Evolutionary conservation across 768 basidiomycete species (phyloP).

Genomic region (Pulveroboletus sp.): DNA sequence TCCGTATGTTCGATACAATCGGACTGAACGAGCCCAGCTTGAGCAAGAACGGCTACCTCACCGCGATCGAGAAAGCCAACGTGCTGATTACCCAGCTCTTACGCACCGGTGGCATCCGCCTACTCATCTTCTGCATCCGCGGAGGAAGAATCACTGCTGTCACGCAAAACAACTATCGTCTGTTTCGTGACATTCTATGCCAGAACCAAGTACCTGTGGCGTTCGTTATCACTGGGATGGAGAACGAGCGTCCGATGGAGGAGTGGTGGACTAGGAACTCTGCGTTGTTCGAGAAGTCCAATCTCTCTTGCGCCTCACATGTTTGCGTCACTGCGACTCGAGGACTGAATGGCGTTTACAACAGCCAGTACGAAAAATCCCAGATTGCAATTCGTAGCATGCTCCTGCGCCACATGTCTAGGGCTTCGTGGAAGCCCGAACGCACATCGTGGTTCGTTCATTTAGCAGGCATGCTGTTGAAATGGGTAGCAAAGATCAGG

Average conservation of each 20-base stretch:
- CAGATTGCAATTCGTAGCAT: slow-evolving; percentile 20
- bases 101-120: slow-evolving; percentile 24
- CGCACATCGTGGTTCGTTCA: slow-evolving; percentile 19
- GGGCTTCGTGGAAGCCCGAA: slow-evolving; percentile 20
- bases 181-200: slow-evolving; percentile 28
- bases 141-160: slow-evolving; percentile 27
- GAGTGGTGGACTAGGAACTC: slow-evolving; percentile 33
- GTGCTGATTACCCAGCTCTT: slow-evolving; percentile 30
- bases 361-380: slow-evolving; percentile 31
- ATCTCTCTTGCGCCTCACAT: slow-evolving; percentile 26
- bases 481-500: slow-evolving; percentile 15
- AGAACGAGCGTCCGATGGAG: slow-evolving; percentile 30
- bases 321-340: slow-evolving; percentile 38
- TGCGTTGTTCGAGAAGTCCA: slow-evolving; percentile 19
- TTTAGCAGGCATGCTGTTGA: slow-evolving; percentile 18
- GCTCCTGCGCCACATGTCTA: slow-evolving; percentile 18
- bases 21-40: slow-evolving; percentile 29
- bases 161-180: slow-evolving; percentile 24
- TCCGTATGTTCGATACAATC: slow-evolving; percentile 31
- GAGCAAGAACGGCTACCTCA: slow-evolving; percentile 18
- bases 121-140: slow-evolving; percentile 33
- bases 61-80: slow-evolving; percentile 28
- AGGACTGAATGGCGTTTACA: slow-evolving; percentile 20
- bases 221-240: slow-evolving; percentile 31
- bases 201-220: slow-evolving; percentile 30